These are phyloP conservation scores for Colletotrichum liaoningense DNA, from an alignment of 2,329 filamentous ascomycete genomes.

Conservation along the genomic window DNA sequence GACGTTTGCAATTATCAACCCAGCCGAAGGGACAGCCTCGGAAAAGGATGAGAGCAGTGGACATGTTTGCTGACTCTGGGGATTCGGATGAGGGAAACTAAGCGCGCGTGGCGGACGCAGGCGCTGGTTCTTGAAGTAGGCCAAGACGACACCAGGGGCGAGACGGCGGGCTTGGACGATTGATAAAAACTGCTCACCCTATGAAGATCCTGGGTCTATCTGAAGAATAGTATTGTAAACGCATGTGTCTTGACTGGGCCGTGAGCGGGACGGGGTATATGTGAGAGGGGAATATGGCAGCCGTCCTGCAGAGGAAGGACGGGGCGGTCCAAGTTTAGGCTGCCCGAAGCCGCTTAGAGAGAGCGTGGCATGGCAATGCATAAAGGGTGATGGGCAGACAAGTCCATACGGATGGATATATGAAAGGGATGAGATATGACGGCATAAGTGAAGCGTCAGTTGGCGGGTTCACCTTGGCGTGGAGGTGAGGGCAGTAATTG, in stretches of 20 bases:
- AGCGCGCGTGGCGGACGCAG: conserved; percentile 4
- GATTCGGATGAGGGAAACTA: conserved; percentile 51
- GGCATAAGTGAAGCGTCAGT: background rate
- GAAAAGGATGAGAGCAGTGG: conserved; percentile 79
- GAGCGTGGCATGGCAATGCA: conserved; percentile 4
- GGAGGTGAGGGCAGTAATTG: background rate
- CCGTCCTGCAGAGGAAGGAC: conserved; percentile 7
- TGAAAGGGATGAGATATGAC: background rate
- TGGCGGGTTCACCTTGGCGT: background rate
- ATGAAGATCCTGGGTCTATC: conserved; percentile 4
- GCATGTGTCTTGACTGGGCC: conserved; percentile 21
- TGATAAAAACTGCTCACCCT: conserved; percentile 29
- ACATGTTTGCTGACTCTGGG: conserved; percentile 89
- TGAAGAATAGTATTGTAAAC: conserved; percentile 23
- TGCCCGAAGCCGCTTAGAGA: conserved; percentile 2
- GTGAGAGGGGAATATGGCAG: conserved; percentile 25
- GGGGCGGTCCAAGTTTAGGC: background rate
- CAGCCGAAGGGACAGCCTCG: conserved; percentile 50
- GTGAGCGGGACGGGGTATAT: conserved; percentile 11
- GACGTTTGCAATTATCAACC: conserved; percentile 39
- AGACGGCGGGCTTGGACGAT: conserved; percentile 15
- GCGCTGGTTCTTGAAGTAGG: background rate
- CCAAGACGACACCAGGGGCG: conserved; percentile 4
- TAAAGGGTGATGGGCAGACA: background rate
- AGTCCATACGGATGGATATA: background rate